Evolutionary conservation across 306 rosid species (phyloP).

Genomic region (Rosa lucieae): DNA sequence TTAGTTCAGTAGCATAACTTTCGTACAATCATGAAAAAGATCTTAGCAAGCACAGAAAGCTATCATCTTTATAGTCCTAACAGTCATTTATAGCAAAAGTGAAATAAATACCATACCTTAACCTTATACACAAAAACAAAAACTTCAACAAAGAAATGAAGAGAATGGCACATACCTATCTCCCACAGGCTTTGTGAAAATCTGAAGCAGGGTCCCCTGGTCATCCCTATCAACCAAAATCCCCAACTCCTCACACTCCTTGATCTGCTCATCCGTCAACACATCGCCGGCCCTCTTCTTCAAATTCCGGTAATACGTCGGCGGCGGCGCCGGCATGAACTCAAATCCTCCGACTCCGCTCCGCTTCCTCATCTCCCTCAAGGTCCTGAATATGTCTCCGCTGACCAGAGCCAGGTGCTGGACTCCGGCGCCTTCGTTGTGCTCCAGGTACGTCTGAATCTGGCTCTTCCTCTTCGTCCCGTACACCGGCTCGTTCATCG

Average conservation of each 20-base stretch:
- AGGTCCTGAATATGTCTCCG: conserved; percentile 62
- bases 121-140: not conserved
- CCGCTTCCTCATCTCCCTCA: conserved; percentile 81
- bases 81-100: no score
- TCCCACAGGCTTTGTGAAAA: conserved; percentile 91
- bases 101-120: no score
- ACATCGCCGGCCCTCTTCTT: conserved; percentile 72
- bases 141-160: not conserved
- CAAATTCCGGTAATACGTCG: conserved; percentile 69
- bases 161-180: conserved; percentile 51
- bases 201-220: conserved; percentile 92
- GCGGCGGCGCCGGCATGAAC: conserved; percentile 94
- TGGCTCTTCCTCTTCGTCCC: conserved; percentile 94
- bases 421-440: conserved; percentile 86
- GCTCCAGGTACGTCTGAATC: conserved; percentile 88
- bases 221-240: conserved; percentile 88
- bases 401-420: conserved; percentile 76
- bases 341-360: conserved; percentile 76
- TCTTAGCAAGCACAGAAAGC: no score
- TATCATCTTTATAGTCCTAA: not conserved
- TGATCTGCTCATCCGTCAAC: conserved; percentile 66
- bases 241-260: conserved; percentile 84
- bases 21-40: no score
- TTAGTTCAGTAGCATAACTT: no score
- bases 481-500: conserved; percentile 82